Evolutionary conservation across 495 filamentous ascomycete species (phyloP).

Genomic region (Hypoxylon intermedium): DNA sequence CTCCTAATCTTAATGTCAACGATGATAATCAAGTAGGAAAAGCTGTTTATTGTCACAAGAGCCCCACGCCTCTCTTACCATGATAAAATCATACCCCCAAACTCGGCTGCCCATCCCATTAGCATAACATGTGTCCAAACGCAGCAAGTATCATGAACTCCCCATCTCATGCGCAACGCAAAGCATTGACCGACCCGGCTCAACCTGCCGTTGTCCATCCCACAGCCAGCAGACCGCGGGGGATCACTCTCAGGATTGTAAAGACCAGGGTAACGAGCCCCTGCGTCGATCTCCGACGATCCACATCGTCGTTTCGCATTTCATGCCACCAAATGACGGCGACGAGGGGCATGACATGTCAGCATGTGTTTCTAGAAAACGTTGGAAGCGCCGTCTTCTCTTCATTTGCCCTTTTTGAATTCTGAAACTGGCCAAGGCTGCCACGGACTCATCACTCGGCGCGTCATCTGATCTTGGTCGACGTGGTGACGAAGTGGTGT

Average conservation of each 20-base stretch:
- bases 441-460: not conserved
- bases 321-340: not conserved
- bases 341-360: not conserved
- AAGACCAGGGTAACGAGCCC: conserved; percentile 17
- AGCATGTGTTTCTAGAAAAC: conserved; percentile 8
- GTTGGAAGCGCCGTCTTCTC: not conserved
- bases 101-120: not conserved
- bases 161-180: conserved; percentile 10
- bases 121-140: conserved; percentile 8
- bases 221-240: conserved; percentile 14
- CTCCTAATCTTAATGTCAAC: too few relatives aligned
- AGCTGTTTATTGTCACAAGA: not conserved
- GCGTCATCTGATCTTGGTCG: conserved; percentile 16
- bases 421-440: conserved; percentile 5
- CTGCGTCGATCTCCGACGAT: conserved; percentile 24
- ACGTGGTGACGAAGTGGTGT: conserved; percentile 1
- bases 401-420: not conserved
- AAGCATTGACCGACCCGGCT: conserved; percentile 13
- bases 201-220: conserved; percentile 12
- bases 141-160: conserved; percentile 2
- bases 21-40: too few relatives aligned
- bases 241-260: conserved; percentile 27
- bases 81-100: not conserved
- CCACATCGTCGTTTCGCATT: conserved; percentile 35
- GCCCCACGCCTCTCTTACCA: not conserved